phyloP scores from a whole-genome alignment of 352 stramenopile species.

The Pelagophyceae sp. region DNA sequence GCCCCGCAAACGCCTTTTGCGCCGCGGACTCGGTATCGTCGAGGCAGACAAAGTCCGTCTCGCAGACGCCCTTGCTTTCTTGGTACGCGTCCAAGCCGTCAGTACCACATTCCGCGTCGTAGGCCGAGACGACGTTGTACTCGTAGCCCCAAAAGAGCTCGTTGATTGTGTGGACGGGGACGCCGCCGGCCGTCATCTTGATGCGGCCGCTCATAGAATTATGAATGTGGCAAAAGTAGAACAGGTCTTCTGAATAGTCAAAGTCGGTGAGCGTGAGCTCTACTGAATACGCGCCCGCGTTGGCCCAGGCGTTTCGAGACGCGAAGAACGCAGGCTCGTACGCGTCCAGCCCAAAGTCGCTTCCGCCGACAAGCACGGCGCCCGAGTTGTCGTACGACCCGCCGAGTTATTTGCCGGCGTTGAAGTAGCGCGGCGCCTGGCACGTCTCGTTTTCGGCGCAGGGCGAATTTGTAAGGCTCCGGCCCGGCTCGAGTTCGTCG shows the following conservation, averaged over 20 bases:
- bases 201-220: slow-evolving; percentile 46
- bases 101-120: slow-evolving; percentile 32
- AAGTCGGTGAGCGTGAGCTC: slow-evolving; percentile 42
- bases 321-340: slow-evolving; percentile 55
- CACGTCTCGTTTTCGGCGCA: slow-evolving; percentile 30
- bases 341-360: slow-evolving; percentile 51
- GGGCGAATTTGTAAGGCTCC: slow-evolving; percentile 10
- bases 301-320: slow-evolving; percentile 43
- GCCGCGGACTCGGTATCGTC: slow-evolving; percentile 27
- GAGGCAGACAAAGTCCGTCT: slow-evolving; percentile 24
- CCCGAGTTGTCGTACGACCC: slow-evolving; percentile 31
- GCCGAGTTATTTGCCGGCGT: slow-evolving; percentile 36
- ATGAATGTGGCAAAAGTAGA: slow-evolving; percentile 64
- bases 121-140: slow-evolving; percentile 29
- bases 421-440: slow-evolving; percentile 39
- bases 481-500: slow-evolving; percentile 47
- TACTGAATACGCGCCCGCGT: slow-evolving; percentile 40
- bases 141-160: slow-evolving; percentile 38
- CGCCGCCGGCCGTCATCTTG: slow-evolving; percentile 39
- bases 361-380: slow-evolving; percentile 2
- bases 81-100: slow-evolving; percentile 19
- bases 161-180: slow-evolving; percentile 29
- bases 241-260: slow-evolving; percentile 57
- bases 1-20: slow-evolving; percentile 21
- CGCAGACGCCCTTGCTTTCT: slow-evolving; percentile 14